Evolutionary conservation across 768 basidiomycete genomes (phyloP), one percentile per base, ranked within the genome.

Genomic region (Russula compacta): DNA sequence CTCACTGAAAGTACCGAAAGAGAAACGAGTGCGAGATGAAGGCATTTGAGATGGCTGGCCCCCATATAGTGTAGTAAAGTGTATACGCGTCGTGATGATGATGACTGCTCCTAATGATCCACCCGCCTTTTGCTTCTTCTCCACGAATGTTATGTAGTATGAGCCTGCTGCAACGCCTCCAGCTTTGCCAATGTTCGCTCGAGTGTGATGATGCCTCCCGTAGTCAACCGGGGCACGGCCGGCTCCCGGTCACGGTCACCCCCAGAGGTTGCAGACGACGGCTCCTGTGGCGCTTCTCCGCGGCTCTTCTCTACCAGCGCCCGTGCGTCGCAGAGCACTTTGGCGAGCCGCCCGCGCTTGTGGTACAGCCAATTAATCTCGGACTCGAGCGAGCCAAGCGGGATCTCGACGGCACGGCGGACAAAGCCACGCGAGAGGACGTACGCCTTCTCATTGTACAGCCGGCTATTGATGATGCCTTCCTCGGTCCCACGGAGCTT

Each of bases 361-460:
- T 82, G 78, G 72, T 94, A 97, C 60, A 92, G 73, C 79, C 85
- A 84, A 21, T 73, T 74, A 57, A 97, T 80, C 72, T 94, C 94
- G 4, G 74, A 66, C 61, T 87, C 86, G 32, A 97, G 74, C 8
- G 84, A 81, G 40, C 83, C 79, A 4, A 84, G 81, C 21, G 92
- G 90, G 32, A 86, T 76, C 73, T 92, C 89, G 33, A 95, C 82
- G 12, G 93, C 93, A 17, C 89, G 85, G n/a, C 87, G 85, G 52
- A 95, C 84, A 70, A 95, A 97, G 8, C 86, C 89, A 35, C 93
- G 81, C 11, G 93, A 92, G 43, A 95, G 79, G 42, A 95, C 90
- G 67, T 89, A 95, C 5, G 92, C 92, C 71, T 94, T 94, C 74
- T 97, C 94, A 71, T 80, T 94, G 75, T 97, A 95, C 12, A 95